Evolutionary conservation across 2,329 filamentous ascomycete genomes (phyloP).

Genomic region (Exutisphaerella laricina): DNA sequence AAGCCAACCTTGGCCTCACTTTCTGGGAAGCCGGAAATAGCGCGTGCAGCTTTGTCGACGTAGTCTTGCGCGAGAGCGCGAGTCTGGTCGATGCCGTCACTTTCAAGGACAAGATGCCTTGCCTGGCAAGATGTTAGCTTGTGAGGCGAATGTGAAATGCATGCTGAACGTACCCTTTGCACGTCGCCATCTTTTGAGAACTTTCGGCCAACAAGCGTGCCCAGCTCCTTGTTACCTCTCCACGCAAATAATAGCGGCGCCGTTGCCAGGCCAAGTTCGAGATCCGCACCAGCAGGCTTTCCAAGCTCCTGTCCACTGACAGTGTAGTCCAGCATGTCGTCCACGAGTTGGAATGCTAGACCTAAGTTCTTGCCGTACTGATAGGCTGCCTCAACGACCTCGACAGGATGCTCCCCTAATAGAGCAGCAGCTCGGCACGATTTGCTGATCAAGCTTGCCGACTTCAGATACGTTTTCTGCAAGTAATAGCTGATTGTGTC

Average conservation of each 20-base stretch:
- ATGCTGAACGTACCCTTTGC: slow-evolving; percentile 59
- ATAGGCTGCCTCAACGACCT: slow-evolving; percentile 87
- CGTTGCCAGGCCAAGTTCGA: slow-evolving; percentile 89
- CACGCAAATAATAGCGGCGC: slow-evolving; percentile 93
- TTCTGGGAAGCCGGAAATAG: slow-evolving; percentile 81
- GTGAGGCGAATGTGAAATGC: not conserved
- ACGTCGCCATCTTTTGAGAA: slow-evolving; percentile 82
- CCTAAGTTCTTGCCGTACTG: slow-evolving; percentile 89
- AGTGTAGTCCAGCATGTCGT: slow-evolving; percentile 97
- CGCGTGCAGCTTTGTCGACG: slow-evolving; percentile 75
- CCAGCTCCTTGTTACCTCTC: slow-evolving; percentile 72
- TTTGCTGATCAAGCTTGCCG: slow-evolving; percentile 91
- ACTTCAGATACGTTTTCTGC: slow-evolving; percentile 98
- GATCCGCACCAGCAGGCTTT: slow-evolving; percentile 89
- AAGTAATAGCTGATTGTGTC: slow-evolving; percentile 89
- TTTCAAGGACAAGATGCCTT: slow-evolving; percentile 73
- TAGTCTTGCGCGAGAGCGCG: slow-evolving; percentile 86
- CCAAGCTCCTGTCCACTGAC: slow-evolving; percentile 77
- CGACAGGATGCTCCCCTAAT: slow-evolving; percentile 67
- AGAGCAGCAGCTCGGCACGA: slow-evolving; percentile 86
- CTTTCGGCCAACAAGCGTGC: slow-evolving; percentile 83
- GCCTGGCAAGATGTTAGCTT: slow-evolving; percentile 54
- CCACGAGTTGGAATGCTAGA: slow-evolving; percentile 92
- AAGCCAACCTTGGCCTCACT: slow-evolving; percentile 90
- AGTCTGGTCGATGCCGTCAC: slow-evolving; percentile 87